Conservation (phyloP, 768 basidiomycete genomes). For the Tricholoma sp. region DNA sequence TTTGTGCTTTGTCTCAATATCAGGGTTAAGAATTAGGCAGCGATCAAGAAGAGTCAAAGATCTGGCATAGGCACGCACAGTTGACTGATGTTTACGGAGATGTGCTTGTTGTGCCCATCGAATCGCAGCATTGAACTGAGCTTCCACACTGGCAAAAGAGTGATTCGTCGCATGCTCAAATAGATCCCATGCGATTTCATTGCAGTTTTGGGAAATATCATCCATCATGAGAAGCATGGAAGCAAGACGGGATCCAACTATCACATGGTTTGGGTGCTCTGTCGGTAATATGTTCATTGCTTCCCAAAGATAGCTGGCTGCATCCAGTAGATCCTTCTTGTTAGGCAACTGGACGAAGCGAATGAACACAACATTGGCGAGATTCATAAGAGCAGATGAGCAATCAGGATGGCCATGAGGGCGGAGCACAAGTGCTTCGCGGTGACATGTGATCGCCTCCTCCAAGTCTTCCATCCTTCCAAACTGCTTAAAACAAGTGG, state of each 20-base stretch:
- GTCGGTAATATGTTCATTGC: background rate
- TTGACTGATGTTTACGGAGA: too few relatives aligned
- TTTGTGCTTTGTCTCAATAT: constrained; percentile 3
- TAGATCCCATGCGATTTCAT: background rate
- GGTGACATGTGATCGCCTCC: too few relatives aligned
- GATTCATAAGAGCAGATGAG: too few relatives aligned
- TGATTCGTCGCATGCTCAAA: too few relatives aligned
- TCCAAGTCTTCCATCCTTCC: background rate
- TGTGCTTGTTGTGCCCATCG: background rate
- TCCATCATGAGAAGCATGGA: background rate
- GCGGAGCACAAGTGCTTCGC: background rate
- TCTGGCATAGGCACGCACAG: too few relatives aligned
- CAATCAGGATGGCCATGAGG: background rate
- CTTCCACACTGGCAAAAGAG: too few relatives aligned
- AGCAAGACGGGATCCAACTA: background rate
- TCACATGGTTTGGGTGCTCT: constrained; percentile 1
- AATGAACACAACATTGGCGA: background rate
- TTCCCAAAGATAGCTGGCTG: background rate
- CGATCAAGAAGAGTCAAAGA: too few relatives aligned
- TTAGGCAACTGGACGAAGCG: background rate
- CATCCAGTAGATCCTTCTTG: background rate
- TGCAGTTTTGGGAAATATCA: background rate
- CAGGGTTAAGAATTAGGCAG: background rate
- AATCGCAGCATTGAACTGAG: background rate
- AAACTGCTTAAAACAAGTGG: constrained; percentile 3